A percentile compares a stretch with the other conserved stretches of the same genome.
Evolutionary conservation across 257 asterid species (phyloP).

Genomic region (Solanum pennellii): DNA sequence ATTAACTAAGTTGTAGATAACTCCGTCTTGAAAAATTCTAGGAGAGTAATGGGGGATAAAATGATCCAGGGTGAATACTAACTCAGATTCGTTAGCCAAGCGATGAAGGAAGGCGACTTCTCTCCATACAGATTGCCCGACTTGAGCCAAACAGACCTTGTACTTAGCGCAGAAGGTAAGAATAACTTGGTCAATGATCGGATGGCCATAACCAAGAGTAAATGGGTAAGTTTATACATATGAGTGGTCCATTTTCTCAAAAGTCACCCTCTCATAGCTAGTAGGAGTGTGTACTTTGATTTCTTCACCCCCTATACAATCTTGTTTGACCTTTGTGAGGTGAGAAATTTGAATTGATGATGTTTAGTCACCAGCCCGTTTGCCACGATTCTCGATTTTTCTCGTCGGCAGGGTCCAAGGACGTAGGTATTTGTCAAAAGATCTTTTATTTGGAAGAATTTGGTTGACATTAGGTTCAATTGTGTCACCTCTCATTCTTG

Average conservation of each 20-base stretch:
- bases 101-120: background rate
- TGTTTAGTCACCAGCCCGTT: background rate
- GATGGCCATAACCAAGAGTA: background rate
- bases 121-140: background rate
- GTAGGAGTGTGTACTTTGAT: background rate
- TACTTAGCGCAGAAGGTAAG: background rate
- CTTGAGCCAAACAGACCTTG: background rate
- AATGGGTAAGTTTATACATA: background rate
- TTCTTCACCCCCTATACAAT: background rate
- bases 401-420: background rate
- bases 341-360: background rate
- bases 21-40: no score
- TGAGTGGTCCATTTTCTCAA: background rate
- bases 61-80: background rate
- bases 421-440: no score
- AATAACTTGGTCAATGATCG: background rate
- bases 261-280: background rate
- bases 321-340: background rate
- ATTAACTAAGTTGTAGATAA: background rate
- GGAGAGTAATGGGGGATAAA: background rate
- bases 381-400: background rate
- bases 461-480: background rate
- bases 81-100: background rate
- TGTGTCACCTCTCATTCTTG: background rate
- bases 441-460: background rate